Base-by-base conservation (phyloP, 2,329 filamentous ascomycete genomes). In the Pseudonectria buxi region DNA sequence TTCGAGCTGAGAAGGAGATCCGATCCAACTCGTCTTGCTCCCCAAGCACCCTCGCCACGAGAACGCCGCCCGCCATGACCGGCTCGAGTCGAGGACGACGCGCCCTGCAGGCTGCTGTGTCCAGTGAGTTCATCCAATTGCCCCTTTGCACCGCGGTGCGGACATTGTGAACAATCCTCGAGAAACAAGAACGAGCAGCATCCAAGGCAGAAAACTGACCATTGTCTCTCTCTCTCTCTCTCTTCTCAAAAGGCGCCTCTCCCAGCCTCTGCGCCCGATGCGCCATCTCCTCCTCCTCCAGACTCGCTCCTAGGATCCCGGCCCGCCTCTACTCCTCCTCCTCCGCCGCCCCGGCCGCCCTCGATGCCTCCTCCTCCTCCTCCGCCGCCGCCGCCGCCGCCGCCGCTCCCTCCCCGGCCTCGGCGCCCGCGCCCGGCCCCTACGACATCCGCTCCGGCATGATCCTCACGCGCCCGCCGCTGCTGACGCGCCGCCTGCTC, bases 401-500 rank as follows among this genome's bases (percentile, higher is more conserved):
- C n/a, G 33, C 43, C 18, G 40, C 45, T 13, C 24, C 44, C 22
- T 22, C 45, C 13, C 24, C 46, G 16, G 25, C 40, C 18, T 6
- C 36, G 28, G 9, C 34, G 34, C 37, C 30, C 46, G 10, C 44
- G 49, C 13, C 37, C 53, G 14, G 18, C 18, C 46, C 56, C 34
- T 75, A 74, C 62, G 63, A 65, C 46, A 67, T 79, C 57, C 68
- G 66, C 39, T 70, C 73, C 39, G 84, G 86, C 45, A 72, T 95
- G 40, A 78, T 96, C 49, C 78, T 98, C 45, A 92, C 88, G 30
- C 86, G 92, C 18, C 78, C 92, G 31, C 92, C 92, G 6, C 70
- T 94, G 40, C 72, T 98, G 53, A 96, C 92, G 16, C 83, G 85
- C 48, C 72, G 83, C 42, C 80, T 90, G 35, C 85, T 84, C 24